These are phyloP conservation scores for Lactarius hatsudake DNA, from an alignment of 768 basidiomycete species.

Conservation along the genomic window DNA sequence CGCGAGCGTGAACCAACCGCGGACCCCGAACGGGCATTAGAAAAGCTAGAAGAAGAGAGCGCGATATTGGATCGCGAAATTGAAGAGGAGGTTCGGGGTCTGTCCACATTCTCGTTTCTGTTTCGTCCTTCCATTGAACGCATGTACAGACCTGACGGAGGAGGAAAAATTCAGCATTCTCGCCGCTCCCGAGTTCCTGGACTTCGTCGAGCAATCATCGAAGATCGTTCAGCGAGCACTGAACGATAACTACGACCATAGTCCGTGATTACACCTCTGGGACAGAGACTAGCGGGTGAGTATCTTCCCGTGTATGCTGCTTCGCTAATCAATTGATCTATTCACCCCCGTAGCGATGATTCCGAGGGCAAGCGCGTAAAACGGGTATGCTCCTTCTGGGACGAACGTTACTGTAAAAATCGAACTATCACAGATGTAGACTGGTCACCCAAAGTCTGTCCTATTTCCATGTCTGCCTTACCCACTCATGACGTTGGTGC, in stretches of 20 bases:
- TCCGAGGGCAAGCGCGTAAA: constrained; percentile 88
- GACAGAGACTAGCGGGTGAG: constrained; percentile 79
- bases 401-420: constrained; percentile 88
- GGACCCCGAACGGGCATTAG: constrained; percentile 62
- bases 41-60: constrained; percentile 79
- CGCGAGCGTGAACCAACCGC: constrained; percentile 65
- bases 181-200: constrained; percentile 85
- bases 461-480: background rate
- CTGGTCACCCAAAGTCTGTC: constrained; percentile 90
- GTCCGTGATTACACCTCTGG: constrained; percentile 94
- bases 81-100: constrained; percentile 82
- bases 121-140: background rate
- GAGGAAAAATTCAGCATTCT: constrained; percentile 82
- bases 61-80: constrained; percentile 82
- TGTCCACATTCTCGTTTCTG: background rate
- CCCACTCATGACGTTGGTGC: background rate
- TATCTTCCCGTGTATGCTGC: constrained; percentile 18
- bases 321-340: background rate
- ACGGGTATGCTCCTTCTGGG: constrained; percentile 90
- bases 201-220: constrained; percentile 92
- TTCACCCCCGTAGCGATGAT: constrained; percentile 60
- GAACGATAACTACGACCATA: constrained; percentile 95
- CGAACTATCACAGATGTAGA: constrained; percentile 94
- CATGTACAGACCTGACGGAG: constrained; percentile 68
- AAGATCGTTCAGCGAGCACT: constrained; percentile 94